Evolutionary conservation across 495 filamentous ascomycete genomes (phyloP), one percentile per base, ranked within the genome.

Genomic region (Opeltia flavorubescens): DNA sequence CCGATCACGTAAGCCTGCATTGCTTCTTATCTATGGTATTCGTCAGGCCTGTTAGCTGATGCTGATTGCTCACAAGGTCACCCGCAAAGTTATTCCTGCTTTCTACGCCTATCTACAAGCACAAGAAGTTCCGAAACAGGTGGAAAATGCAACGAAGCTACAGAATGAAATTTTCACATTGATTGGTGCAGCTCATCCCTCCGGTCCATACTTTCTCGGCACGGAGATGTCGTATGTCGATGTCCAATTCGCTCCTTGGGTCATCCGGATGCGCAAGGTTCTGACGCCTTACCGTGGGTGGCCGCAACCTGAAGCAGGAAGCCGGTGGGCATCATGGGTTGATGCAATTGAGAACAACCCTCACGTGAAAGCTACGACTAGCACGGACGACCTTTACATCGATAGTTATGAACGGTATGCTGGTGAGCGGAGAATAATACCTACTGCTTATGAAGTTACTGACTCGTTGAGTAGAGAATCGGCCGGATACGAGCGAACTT

Each of bases 201-300:
- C 69, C 47, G 89, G 89, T 0, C 89, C 89, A 0, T 91, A 84
- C 60, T 94, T 94, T 62, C 70, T 91, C 24, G 86, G 86, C 7
- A 64, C 67, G 12, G 62, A 75, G 12, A 63, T 91, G 23, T 80
- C 77, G 27, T 83, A 85, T 50, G 87, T 94, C 3, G 89, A 96
- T 54, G 71, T 94, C 20, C 84, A 91, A 53, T 75, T 89, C 40
- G 89, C 88, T 6, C 89, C 89, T 6, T 96, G 89, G 77, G 74
- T 91, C 41, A 56, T 95, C 27, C 78, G 89, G 1, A 62, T 94
- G 44, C 68, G 71, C 11, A 70, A 78, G 15, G 84, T 94, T 23
- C 66, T 94, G 44, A 77, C 79, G 43, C 81, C 78, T n/a, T 89
- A 89, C 56, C 75, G 83, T 20, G 80, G 76, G 26, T 94, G 85